A percentile compares a stretch with the other conserved stretches of the same genome.
These are phyloP conservation scores for Xylariomycetidae sp. DNA, from an alignment of 2,329 filamentous ascomycete species.

Conservation along the genomic window DNA sequence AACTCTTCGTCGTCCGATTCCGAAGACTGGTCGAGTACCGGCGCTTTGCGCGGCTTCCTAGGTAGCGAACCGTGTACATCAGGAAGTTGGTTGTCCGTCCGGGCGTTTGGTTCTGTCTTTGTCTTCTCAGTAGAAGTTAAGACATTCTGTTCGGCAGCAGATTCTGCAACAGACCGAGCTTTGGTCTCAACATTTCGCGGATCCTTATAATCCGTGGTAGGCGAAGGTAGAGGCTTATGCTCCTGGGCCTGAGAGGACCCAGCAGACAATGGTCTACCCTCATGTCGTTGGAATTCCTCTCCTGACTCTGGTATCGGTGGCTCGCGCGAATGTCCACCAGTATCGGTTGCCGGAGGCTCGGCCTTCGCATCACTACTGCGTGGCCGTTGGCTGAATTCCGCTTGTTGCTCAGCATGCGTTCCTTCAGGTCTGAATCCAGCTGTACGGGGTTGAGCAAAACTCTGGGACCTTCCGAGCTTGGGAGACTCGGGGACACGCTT, in stretches of 20 bases:
- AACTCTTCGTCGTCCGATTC: slow-evolving; percentile 53
- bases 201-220: too few species aligned
- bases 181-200: slow-evolving; percentile 4
- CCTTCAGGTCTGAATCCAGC: slow-evolving; percentile 29
- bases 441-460: slow-evolving; percentile 36
- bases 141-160: too few species aligned
- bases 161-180: slow-evolving; percentile 8
- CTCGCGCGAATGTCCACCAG: slow-evolving; percentile 15
- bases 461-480: slow-evolving; percentile 44
- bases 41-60: slow-evolving; percentile 24
- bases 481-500: slow-evolving; percentile 46
- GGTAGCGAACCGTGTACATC: slow-evolving; percentile 7
- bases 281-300: slow-evolving; percentile 11
- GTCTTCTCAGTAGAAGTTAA: too few species aligned
- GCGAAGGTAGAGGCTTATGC: too few species aligned
- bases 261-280: slow-evolving; percentile 19
- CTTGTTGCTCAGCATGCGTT: slow-evolving; percentile 32
- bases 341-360: slow-evolving; percentile 23
- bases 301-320: slow-evolving; percentile 11
- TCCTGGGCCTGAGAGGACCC: slow-evolving; percentile 17
- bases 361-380: slow-evolving; percentile 49
- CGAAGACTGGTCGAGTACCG: slow-evolving; percentile 38
- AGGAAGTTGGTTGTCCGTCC: slow-evolving; percentile 6
- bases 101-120: too few species aligned
- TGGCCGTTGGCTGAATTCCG: slow-evolving; percentile 39